Percentiles rank a stretch among this genome's conserved stretches.
These are phyloP conservation scores for Dipodascopsis uninucleata DNA, from an alignment of 805 yeast species.

Conservation along the genomic window DNA sequence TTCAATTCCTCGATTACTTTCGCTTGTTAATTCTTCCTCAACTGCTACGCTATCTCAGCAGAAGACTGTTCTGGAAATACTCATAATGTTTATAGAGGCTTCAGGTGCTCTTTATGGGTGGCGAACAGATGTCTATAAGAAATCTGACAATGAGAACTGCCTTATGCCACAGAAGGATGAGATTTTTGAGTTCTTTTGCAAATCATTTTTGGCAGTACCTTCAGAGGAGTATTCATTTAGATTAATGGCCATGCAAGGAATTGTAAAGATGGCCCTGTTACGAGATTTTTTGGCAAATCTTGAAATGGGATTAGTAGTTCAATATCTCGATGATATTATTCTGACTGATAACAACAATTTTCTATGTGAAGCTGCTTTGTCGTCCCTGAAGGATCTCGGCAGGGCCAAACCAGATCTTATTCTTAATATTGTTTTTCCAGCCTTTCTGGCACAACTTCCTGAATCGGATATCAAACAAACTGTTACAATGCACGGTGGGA, in stretches of 20 bases:
- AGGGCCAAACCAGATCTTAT: constrained; percentile 41
- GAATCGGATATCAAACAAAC: constrained; percentile 35
- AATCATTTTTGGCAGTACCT: constrained; percentile 63
- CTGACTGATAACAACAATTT: constrained; percentile 50
- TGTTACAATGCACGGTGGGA: constrained; percentile 20
- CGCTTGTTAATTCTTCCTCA: constrained; percentile 33
- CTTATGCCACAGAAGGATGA: constrained; percentile 58
- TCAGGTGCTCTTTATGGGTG: constrained; percentile 47
- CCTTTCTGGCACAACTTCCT: constrained; percentile 50
- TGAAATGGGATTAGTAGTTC: constrained; percentile 61
- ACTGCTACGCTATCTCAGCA: constrained; percentile 47
- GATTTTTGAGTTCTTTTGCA: constrained; percentile 63
- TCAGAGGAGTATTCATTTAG: constrained; percentile 66
- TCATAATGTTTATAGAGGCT: constrained; percentile 56
- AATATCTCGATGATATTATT: constrained; percentile 59
- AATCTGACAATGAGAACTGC: constrained; percentile 34
- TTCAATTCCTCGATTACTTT: constrained; percentile 45
- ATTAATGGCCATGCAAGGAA: constrained; percentile 60
- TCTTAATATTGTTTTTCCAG: constrained; percentile 51
- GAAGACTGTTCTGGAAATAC: constrained; percentile 54
- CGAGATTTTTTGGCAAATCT: constrained; percentile 47
- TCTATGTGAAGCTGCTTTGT: constrained; percentile 43
- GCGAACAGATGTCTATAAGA: constrained; percentile 6
- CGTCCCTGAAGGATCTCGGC: constrained; percentile 52
- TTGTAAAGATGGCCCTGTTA: constrained; percentile 54